phyloP scores from a whole-genome alignment of 2,329 filamentous ascomycete genomes.

The Cladosporium sphaerospermum region DNA sequence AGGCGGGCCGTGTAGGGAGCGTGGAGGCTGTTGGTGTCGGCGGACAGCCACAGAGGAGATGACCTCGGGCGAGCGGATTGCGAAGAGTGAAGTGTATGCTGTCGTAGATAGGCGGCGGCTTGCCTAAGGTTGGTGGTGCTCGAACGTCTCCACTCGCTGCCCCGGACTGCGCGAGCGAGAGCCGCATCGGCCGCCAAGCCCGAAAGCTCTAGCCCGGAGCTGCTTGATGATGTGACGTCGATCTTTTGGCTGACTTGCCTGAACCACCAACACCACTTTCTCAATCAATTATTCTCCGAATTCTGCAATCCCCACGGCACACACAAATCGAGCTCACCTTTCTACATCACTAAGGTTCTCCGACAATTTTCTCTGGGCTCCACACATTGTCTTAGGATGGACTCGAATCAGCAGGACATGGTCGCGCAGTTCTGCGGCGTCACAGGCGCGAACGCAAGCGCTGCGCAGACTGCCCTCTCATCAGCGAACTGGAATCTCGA shows the following conservation, averaged over 20 bases:
- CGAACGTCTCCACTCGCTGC: no score
- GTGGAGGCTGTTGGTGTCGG: neutral
- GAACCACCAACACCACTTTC: neutral
- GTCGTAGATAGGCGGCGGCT: no score
- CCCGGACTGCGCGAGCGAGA: neutral
- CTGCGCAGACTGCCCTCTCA: conserved; percentile 38
- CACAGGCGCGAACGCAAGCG: conserved; percentile 29
- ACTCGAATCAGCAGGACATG: conserved; percentile 25
- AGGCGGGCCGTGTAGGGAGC: no score
- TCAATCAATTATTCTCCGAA: neutral
- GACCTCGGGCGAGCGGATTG: neutral
- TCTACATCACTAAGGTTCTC: neutral
- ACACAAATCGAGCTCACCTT: neutral
- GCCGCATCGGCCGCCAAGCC: conserved; percentile 8
- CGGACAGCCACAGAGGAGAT: neutral
- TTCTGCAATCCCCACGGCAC: neutral
- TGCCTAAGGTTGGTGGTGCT: no score
- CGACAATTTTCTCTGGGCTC: neutral
- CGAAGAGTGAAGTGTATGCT: no score
- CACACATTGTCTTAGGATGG: conserved; percentile 20
- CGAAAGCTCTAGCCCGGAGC: neutral
- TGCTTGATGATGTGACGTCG: neutral
- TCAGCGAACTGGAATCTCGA: conserved; percentile 42
- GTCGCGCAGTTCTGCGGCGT: conserved; percentile 33
- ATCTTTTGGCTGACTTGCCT: neutral